Conservation (phyloP, 2,329 filamentous ascomycete species). For the Colletotrichum australisinense region DNA sequence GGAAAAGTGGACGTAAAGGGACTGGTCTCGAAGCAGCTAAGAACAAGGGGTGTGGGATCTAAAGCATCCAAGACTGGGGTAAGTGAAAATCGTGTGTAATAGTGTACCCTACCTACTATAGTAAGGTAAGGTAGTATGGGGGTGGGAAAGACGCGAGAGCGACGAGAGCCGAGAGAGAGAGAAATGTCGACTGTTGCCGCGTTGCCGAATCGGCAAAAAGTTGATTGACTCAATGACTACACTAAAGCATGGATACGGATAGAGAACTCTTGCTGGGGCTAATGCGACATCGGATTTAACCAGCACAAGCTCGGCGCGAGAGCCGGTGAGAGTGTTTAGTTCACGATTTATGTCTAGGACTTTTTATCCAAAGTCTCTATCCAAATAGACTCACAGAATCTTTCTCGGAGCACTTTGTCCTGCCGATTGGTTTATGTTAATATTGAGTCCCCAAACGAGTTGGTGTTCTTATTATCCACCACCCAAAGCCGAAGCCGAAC, state of each 20-base stretch:
- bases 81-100: background rate
- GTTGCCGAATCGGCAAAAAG: slow-evolving; percentile 27
- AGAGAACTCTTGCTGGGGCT: background rate
- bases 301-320: background rate
- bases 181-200: slow-evolving; percentile 3
- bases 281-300: slow-evolving; percentile 18
- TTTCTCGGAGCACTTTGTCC: background rate
- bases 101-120: background rate
- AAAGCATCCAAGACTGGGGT: background rate
- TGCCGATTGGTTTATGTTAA: background rate
- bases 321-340: background rate
- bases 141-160: background rate
- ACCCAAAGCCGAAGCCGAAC: background rate
- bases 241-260: too few species aligned
- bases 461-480: background rate
- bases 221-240: background rate
- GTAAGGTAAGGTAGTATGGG: background rate
- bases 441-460: background rate
- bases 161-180: background rate
- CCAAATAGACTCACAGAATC: background rate
- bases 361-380: background rate
- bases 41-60: background rate
- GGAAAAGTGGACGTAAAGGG: background rate
- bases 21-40: slow-evolving; percentile 10
- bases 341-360: background rate